Evolutionary conservation across 305 asterid species (phyloP).

Genomic region (Vinca major): DNA sequence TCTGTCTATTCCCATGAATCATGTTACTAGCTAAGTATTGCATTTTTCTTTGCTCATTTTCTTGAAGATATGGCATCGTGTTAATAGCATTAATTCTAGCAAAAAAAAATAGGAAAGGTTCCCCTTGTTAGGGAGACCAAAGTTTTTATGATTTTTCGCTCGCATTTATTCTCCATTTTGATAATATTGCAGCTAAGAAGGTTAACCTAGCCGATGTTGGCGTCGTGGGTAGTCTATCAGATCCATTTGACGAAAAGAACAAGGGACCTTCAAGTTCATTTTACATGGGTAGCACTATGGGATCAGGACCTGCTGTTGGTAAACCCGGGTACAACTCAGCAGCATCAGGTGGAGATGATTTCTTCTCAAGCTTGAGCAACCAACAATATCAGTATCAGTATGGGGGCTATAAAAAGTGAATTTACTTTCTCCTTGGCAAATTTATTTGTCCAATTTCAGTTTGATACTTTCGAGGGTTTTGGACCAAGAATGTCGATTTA

Average conservation of each 20-base stretch:
- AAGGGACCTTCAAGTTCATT: constrained; percentile 51
- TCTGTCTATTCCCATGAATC: neutral
- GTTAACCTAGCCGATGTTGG: constrained; percentile 80
- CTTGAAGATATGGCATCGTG: neutral
- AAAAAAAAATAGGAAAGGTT: too few species aligned
- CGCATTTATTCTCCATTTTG: constrained; percentile 1
- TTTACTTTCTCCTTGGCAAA: constrained; percentile 3
- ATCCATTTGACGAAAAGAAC: constrained; percentile 52
- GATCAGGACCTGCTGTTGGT: constrained; percentile 49
- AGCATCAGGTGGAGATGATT: constrained; percentile 37
- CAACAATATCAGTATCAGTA: constrained; percentile 40
- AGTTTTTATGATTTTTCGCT: neutral
- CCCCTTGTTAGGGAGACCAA: neutral
- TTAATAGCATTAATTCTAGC: too few species aligned
- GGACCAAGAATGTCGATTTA: neutral
- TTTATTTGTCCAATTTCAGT: constrained; percentile 9
- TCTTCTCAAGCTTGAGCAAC: constrained; percentile 60
- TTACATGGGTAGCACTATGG: constrained; percentile 57
- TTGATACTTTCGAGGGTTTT: constrained; percentile 16
- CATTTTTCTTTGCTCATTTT: neutral
- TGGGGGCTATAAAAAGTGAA: constrained; percentile 53
- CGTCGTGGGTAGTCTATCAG: constrained; percentile 57
- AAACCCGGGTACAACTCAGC: constrained; percentile 46
- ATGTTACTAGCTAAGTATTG: neutral
- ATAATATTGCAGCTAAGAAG: constrained; percentile 59